Base-by-base conservation (phyloP, 2,329 filamentous ascomycete genomes). In the Claviceps africana region DNA sequence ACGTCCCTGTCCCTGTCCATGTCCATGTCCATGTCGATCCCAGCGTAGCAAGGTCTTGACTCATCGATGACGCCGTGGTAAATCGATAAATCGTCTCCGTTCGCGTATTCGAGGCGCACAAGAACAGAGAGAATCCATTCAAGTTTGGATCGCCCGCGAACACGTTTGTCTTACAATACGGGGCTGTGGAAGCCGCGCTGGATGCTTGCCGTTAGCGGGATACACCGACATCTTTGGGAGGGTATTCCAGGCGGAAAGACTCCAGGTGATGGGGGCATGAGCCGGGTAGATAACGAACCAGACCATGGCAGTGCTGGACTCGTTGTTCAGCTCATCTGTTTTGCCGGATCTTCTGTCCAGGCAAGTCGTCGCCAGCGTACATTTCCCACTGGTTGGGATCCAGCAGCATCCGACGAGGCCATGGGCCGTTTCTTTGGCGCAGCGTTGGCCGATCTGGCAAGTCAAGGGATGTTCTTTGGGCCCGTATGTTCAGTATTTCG, bases 121-220 rank as follows among this genome's bases (percentile, higher is more conserved):
- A 48, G 22, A 55, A 58, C 21, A 61, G 51, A 46, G 59, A 61
- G 31, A 53, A 59, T 28, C 56, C 53, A 13, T 52, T 37, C 17
- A 60, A 37, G 21, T 50, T 45, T 17, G 52, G 13, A 49, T 56
- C 55, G 2, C 47, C 51, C 2, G 48, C 48, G 30, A 60, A 55
- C 10, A 59, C 51, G 44, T 61, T 52, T 28, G 59, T 61, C 52
- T 60, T 58, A 51, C 58, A 61, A 43, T 57, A 59, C 2, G 58
- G 58, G 4, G 55, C 51, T 15, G 47, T 47, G 13, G 52, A 53
- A 11, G 45, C 54, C 33, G 52, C 51, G 48, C 54, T 55, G n/a
- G 30, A 39, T 39, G 31, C 17, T 48, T 13, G 44, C 28, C n/a
- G 46, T 33, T 49, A 50, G 44, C 52, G 47, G 31, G 17, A 42